phyloP scores from a whole-genome alignment of 768 basidiomycete species.

The Pleurotus salmoneostramineus region DNA sequence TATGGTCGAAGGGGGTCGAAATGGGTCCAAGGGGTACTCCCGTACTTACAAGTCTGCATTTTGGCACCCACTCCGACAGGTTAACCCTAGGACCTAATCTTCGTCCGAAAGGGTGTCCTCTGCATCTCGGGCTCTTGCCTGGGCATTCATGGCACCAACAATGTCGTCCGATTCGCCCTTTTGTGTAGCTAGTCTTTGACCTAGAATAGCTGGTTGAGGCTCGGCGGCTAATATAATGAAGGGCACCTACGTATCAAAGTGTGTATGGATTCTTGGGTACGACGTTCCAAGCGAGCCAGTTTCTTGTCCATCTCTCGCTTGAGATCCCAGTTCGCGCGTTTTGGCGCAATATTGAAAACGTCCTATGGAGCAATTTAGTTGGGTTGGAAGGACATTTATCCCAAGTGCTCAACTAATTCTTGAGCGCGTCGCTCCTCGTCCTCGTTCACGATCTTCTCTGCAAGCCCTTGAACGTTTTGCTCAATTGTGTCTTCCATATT shows the following conservation, averaged over 20 bases:
- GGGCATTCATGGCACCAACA: constrained; percentile 79
- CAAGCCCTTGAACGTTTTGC: constrained; percentile 76
- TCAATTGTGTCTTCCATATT: constrained; percentile 84
- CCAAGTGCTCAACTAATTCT: constrained; percentile 65
- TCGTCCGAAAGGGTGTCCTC: constrained; percentile 58
- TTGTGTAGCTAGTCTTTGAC: constrained; percentile 75
- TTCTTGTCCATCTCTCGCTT: constrained; percentile 93
- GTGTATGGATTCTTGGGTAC: constrained; percentile 90
- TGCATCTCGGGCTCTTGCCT: constrained; percentile 52
- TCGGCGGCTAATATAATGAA: constrained; percentile 10
- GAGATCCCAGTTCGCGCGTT: constrained; percentile 94
- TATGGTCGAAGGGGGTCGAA: not conserved
- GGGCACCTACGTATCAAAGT: constrained; percentile 77
- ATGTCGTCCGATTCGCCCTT: constrained; percentile 79
- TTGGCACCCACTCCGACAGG: too few relatives aligned
- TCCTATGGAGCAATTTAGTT: constrained; percentile 48
- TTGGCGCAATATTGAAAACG: constrained; percentile 95
- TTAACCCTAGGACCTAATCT: constrained; percentile 15
- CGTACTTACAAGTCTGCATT: too few relatives aligned
- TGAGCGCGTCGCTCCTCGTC: constrained; percentile 83
- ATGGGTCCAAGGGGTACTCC: too few relatives aligned
- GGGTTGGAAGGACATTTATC: not conserved
- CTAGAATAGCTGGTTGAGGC: constrained; percentile 28
- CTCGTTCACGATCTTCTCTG: constrained; percentile 79
- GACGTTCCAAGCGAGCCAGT: constrained; percentile 81